A percentile compares a stretch with the other conserved stretches of the same genome.
phyloP scores from a whole-genome alignment of 176 grass and related monocot genomes.

The sorghum (Sorghum bicolor) region DNA sequence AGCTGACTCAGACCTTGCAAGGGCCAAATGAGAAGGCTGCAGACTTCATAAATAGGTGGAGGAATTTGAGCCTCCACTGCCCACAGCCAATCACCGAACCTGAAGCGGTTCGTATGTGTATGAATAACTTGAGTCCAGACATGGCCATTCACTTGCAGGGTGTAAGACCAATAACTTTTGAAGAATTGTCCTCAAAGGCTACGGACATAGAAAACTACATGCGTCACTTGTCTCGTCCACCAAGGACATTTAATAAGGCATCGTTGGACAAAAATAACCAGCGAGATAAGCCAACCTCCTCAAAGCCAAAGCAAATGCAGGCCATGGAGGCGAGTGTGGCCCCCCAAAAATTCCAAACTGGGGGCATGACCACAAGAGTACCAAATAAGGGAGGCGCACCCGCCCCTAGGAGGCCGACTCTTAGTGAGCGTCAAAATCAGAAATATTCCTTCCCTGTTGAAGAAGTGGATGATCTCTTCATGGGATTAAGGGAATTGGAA shows the following conservation, averaged over 20 bases:
- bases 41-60: neutral
- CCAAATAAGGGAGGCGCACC: accelerated
- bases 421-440: neutral
- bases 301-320: neutral
- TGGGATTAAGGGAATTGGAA: neutral
- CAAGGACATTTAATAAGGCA: neutral
- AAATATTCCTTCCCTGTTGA: neutral
- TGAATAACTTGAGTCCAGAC: neutral
- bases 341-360: accelerated
- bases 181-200: neutral
- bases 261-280: no score
- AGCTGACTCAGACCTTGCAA: neutral
- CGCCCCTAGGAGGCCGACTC: neutral
- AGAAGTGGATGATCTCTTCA: neutral
- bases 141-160: neutral
- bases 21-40: neutral
- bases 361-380: neutral
- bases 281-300: no score
- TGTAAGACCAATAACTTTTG: neutral
- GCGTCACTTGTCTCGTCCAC: neutral
- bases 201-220: neutral
- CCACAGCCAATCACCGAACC: neutral
- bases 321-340: neutral
- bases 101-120: neutral
- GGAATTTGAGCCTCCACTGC: neutral